phyloP scores from a whole-genome alignment of 768 basidiomycete genomes.

The Boletellus ananas region DNA sequence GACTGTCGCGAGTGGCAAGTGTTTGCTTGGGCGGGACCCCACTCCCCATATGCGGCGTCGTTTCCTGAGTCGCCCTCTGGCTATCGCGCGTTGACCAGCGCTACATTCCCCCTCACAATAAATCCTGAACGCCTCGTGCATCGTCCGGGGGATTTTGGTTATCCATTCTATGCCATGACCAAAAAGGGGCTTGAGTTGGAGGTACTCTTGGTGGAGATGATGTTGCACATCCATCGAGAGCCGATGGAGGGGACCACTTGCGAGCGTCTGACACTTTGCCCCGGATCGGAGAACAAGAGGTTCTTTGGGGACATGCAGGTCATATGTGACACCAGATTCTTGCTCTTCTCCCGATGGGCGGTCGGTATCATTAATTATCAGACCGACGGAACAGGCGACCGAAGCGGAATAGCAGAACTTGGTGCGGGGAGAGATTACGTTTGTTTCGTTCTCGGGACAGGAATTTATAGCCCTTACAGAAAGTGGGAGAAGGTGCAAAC shows the following conservation, averaged over 20 bases:
- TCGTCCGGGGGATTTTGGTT: constrained; percentile 14
- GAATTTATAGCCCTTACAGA: constrained; percentile 17
- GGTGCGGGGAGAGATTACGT: constrained; percentile 14
- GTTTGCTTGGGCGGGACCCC: constrained; percentile 18
- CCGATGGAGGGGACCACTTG: constrained; percentile 4
- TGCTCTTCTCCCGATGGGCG: constrained; percentile 23
- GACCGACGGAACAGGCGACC: constrained; percentile 15
- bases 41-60: constrained; percentile 15
- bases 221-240: constrained; percentile 17
- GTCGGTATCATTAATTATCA: constrained; percentile 24
- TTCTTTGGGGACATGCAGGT: constrained; percentile 16
- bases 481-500: constrained; percentile 23
- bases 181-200: constrained; percentile 21
- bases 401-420: constrained; percentile 11
- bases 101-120: background rate
- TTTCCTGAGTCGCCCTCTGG: constrained; percentile 21
- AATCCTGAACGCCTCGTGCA: background rate
- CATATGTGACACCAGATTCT: constrained; percentile 14
- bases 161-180: constrained; percentile 22
- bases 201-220: constrained; percentile 22
- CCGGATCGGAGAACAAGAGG: constrained; percentile 8
- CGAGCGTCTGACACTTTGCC: constrained; percentile 15
- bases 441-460: constrained; percentile 21
- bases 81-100: constrained; percentile 9
- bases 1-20: constrained; percentile 17